phyloP scores from a whole-genome alignment of 1,284 basidiomycete genomes.

The Ceraceosorus bombacis region DNA sequence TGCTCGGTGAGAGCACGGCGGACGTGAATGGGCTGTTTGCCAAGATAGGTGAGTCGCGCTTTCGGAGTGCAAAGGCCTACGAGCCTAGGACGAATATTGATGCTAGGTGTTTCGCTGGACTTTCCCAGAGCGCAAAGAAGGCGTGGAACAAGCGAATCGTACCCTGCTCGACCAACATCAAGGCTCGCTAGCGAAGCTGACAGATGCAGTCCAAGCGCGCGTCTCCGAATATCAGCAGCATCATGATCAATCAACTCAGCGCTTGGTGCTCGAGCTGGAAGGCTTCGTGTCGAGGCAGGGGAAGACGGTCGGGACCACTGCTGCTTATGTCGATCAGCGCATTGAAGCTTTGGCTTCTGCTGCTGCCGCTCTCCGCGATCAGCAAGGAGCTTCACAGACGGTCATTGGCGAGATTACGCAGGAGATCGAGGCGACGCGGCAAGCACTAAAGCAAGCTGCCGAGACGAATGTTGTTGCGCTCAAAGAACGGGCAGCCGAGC shows the following conservation, averaged over 20 bases:
- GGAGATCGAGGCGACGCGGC: constrained; percentile 58
- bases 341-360: constrained; percentile 15
- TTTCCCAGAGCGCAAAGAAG: constrained; percentile 61
- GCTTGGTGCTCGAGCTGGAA: constrained; percentile 48
- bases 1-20: constrained; percentile 61
- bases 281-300: constrained; percentile 52
- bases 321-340: constrained; percentile 49
- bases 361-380: constrained; percentile 17
- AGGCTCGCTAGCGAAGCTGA: constrained; percentile 56
- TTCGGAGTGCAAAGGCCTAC: constrained; percentile 53
- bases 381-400: constrained; percentile 47
- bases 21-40: constrained; percentile 70
- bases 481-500: constrained; percentile 35
- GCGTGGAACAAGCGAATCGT: constrained; percentile 61
- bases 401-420: constrained; percentile 56
- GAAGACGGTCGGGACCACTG: constrained; percentile 57
- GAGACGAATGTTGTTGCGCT: constrained; percentile 52
- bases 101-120: constrained; percentile 40
- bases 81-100: not conserved
- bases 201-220: constrained; percentile 56
- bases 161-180: constrained; percentile 61
- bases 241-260: constrained; percentile 56
- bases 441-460: constrained; percentile 57
- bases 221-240: constrained; percentile 61
- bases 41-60: constrained; percentile 55